phyloP scores from a whole-genome alignment of 2,329 filamentous ascomycete genomes.

The Penicillium sp. region DNA sequence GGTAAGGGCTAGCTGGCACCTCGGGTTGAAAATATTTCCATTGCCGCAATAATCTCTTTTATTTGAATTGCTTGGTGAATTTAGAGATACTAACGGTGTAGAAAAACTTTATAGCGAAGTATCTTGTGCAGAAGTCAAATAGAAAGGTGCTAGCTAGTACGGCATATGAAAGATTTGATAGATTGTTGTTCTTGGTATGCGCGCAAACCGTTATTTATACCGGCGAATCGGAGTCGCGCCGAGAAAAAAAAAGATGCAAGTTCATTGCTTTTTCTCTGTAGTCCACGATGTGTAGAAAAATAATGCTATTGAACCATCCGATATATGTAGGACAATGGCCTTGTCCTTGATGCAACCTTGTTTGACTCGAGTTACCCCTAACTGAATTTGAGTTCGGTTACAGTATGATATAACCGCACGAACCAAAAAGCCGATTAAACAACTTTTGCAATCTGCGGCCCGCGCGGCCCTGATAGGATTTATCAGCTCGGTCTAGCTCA shows the following conservation, averaged over 20 bases:
- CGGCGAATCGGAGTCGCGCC: neutral
- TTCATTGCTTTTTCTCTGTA: conserved; percentile 9
- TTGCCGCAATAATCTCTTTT: too few species aligned
- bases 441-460: neutral
- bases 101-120: too few species aligned
- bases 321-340: conserved; percentile 11
- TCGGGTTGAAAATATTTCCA: too few species aligned
- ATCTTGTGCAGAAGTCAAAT: too few species aligned
- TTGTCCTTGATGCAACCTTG: neutral
- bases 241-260: neutral
- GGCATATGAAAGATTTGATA: too few species aligned
- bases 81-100: too few species aligned
- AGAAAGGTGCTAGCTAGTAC: neutral
- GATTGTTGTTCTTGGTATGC: neutral
- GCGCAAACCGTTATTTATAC: neutral
- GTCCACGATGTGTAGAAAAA: neutral
- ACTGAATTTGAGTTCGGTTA: neutral
- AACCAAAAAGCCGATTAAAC: neutral
- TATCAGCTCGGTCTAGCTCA: conserved; percentile 26
- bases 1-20: too few species aligned
- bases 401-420: conserved; percentile 1
- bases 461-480: conserved; percentile 10
- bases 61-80: too few species aligned
- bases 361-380: neutral
- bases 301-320: conserved; percentile 9